Evolutionary conservation across 2,329 filamentous ascomycete species (phyloP), one percentile per base, ranked within the genome.

Genomic region (Fusarium sp.): DNA sequence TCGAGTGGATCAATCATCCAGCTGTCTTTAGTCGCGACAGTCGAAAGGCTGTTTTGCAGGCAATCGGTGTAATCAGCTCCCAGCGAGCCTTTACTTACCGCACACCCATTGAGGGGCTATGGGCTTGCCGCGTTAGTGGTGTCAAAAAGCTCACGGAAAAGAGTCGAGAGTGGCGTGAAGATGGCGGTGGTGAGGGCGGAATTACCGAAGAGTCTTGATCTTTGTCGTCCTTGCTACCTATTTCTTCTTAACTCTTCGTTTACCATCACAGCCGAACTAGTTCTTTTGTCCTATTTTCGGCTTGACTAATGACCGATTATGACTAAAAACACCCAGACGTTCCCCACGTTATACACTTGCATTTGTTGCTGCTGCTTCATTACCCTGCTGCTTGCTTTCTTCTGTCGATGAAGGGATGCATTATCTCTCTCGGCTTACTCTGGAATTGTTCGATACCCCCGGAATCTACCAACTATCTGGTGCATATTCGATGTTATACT

Each of bases 1-100:
- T 99, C 18, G 96, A 99, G 82, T 99, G 96, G 96, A 98, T 99
- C 81, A 94, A 92, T 78, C 96, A 99, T 78, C 96, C 96, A 3
- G 95, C 95, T 4, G 93, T 98, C 4, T 99, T 99, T 79, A 92
- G 93, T 12, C 90, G 96, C 40, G 96, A 99, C 80, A 96, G 93
- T 63, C 91, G 96, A 76, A 99, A 99, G 84, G 94, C 95, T 7
- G 95, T 99, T 4, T 86, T 99, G 27, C 96, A 99, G 81, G 94
- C 95, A 18, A 98, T 99, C 73, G 95, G 96, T 10, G 95, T 98
- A 68, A 98, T 99, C 75, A 96, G 93, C 77, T 97, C 93, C 10
- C 96, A 99, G 82, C 89, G 96, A 49, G 95, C 92, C 14, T 97
- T 95, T 79, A 98, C 96, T 1, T 98, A 95, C 87, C 90, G 95